Evolutionary conservation across 2,329 filamentous ascomycete species (phyloP), one percentile per base, ranked within the genome.

Genomic region (Talaromyces sp.): DNA sequence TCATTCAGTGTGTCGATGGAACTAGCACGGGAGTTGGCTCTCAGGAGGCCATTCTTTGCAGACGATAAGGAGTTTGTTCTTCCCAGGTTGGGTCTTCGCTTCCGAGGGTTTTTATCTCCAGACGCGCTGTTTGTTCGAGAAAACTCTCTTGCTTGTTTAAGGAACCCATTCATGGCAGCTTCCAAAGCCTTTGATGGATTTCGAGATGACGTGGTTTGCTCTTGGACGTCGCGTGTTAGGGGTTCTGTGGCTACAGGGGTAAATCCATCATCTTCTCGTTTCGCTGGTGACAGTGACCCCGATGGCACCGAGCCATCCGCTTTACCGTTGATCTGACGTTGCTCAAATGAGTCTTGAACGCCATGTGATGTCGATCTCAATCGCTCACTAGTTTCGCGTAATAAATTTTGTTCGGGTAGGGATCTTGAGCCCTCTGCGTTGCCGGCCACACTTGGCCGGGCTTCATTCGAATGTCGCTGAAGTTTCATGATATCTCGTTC

Each of bases 1-100:
- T 78, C 73, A 63, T 82, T 81, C 9, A 81, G 69, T 28, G 79
- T 81, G 63, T 81, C 80, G 60, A 82, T 76, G n/a, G 79, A 81
- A 68, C 78, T 80, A 31, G 79, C 79, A 40, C 79, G 77, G 4
- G 79, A 80, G 50, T 72, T 66, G 23, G 67, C 62, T 4, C 65
- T 62, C 27, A 64, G 65, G 6, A 71, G 69, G 7, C 63, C 60
- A 9, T 68, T 67, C 28, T 69, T 68, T 12, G 64, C 58, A 42
- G 77, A 79, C 18, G 73, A 68, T 56, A 75, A 73, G 6, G 78
- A 80, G 51, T 74, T 68, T 12, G 77, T 78, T 57, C 78, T 72
- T 34, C 78, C 78, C 10, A 80, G 67, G 28, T 80, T 73, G 10
- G 74, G 73, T 64, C 72, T 76, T 64, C 74, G 68, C 61, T 68